Conservation (phyloP, 192 early-diverging fungal species). For the Backusella mclennaniae region DNA sequence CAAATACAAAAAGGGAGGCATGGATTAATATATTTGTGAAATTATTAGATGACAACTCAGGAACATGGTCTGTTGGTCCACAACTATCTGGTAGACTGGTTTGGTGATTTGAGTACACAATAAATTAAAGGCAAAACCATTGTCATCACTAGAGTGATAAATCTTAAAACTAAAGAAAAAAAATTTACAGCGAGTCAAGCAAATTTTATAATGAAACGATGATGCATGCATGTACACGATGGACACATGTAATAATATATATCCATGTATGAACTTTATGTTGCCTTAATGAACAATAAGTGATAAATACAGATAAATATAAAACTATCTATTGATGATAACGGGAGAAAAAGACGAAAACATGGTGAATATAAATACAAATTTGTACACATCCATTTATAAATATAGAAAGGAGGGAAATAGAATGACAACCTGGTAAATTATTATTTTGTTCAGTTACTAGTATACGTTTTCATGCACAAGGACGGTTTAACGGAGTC, state of each 20-base stretch:
- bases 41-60: constrained; percentile 21
- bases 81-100: constrained; percentile 12
- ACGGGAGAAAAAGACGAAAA: neutral
- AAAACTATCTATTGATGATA: neutral
- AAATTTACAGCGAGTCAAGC: neutral
- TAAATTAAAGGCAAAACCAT: neutral
- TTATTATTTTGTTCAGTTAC: no score
- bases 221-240: neutral
- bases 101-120: neutral
- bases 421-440: no score
- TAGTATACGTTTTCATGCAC: no score
- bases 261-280: neutral
- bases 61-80: constrained; percentile 23
- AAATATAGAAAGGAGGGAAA: no score
- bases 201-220: neutral
- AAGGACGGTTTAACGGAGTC: no score
- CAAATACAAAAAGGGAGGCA: neutral
- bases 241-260: neutral
- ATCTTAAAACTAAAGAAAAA: neutral
- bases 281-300: neutral
- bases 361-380: neutral
- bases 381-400: neutral
- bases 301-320: neutral
- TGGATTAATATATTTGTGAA: constrained; percentile 29
- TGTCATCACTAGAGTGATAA: neutral